Evolutionary conservation across 2,329 filamentous ascomycete genomes (phyloP).

Genomic region (Penicillium brasilianum): DNA sequence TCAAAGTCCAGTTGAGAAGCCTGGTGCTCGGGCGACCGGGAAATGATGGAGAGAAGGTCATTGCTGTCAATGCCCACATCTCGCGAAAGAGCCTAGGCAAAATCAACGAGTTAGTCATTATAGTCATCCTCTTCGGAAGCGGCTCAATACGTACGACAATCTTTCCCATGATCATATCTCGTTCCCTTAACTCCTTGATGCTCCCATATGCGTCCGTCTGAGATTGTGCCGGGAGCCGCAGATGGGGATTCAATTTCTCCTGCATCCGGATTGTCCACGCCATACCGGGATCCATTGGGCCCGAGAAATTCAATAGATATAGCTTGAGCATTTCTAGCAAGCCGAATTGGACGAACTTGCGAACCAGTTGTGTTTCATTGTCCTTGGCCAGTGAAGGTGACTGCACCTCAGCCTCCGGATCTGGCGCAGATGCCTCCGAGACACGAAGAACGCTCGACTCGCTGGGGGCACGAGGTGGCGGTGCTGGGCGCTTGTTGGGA

Average conservation of each 20-base stretch:
- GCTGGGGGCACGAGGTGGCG: slow-evolving; percentile 64
- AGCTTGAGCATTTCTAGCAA: slow-evolving; percentile 66
- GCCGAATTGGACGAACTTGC: slow-evolving; percentile 65
- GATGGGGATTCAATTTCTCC: slow-evolving; percentile 61
- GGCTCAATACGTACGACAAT: slow-evolving; percentile 50
- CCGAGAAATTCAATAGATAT: slow-evolving; percentile 55
- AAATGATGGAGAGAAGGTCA: slow-evolving; percentile 54
- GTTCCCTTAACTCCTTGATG: slow-evolving; percentile 55
- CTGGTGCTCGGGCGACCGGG: slow-evolving; percentile 46
- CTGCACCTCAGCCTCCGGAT: slow-evolving; percentile 61
- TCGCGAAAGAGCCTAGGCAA: slow-evolving; percentile 54
- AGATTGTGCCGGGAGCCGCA: slow-evolving; percentile 57
- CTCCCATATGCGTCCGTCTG: slow-evolving; percentile 58
- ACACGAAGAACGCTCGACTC: slow-evolving; percentile 48
- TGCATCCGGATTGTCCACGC: slow-evolving; percentile 57
- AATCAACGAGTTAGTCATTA: neutral
- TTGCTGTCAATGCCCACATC: slow-evolving; percentile 58
- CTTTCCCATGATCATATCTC: slow-evolving; percentile 62
- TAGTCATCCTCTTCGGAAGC: neutral
- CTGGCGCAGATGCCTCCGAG: slow-evolving; percentile 52
- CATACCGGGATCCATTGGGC: slow-evolving; percentile 46
- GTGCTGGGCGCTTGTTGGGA: slow-evolving; percentile 61
- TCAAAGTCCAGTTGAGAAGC: slow-evolving; percentile 57
- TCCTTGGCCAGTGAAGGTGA: slow-evolving; percentile 43
- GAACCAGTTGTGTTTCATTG: slow-evolving; percentile 58